Percentiles rank a stretch among this genome's conserved stretches.
phyloP scores from a whole-genome alignment of 2,329 filamentous ascomycete genomes.

The Dryadomyces quercivorus region DNA sequence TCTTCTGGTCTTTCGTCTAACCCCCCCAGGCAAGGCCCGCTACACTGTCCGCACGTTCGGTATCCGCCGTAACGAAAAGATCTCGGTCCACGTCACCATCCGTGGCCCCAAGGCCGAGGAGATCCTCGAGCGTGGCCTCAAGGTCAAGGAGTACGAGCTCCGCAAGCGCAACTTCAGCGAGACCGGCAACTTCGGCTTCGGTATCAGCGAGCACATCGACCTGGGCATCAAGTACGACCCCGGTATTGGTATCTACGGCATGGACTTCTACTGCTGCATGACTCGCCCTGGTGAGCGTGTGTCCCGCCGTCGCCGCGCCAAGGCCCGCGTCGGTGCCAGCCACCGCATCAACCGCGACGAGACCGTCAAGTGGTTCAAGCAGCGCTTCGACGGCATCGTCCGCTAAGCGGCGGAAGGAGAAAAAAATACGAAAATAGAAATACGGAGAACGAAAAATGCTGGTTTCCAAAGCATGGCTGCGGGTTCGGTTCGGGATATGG shows the following conservation, averaged over 20 bases:
- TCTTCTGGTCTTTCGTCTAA: background rate
- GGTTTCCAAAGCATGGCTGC: constrained; percentile 8
- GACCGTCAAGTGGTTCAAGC: constrained; percentile 92
- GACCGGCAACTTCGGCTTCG: constrained; percentile 99
- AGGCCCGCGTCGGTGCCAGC: constrained; percentile 71
- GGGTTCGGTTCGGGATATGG: constrained; percentile 23
- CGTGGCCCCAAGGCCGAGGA: constrained; percentile 95
- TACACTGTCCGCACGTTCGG: constrained; percentile 99
- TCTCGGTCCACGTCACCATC: constrained; percentile 97
- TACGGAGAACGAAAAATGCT: background rate
- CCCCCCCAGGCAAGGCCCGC: constrained; percentile 79
- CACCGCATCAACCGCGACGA: constrained; percentile 92
- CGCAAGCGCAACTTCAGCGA: constrained; percentile 99
- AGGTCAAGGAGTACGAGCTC: constrained; percentile 99
- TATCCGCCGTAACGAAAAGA: constrained; percentile 99
- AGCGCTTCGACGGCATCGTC: constrained; percentile 95
- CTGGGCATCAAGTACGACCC: constrained; percentile 99
- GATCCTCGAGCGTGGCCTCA: constrained; percentile 99
- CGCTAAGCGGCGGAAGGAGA: constrained; percentile 52
- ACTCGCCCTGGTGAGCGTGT: constrained; percentile 98
- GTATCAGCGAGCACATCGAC: constrained; percentile 99
- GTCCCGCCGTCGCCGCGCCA: constrained; percentile 82
- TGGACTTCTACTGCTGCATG: constrained; percentile 99
- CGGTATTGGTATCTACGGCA: constrained; percentile 96
- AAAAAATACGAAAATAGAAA: constrained; percentile 1